These are phyloP conservation scores for Panaeolus cyanescens DNA, from an alignment of 768 basidiomycete species.

Conservation along the genomic window DNA sequence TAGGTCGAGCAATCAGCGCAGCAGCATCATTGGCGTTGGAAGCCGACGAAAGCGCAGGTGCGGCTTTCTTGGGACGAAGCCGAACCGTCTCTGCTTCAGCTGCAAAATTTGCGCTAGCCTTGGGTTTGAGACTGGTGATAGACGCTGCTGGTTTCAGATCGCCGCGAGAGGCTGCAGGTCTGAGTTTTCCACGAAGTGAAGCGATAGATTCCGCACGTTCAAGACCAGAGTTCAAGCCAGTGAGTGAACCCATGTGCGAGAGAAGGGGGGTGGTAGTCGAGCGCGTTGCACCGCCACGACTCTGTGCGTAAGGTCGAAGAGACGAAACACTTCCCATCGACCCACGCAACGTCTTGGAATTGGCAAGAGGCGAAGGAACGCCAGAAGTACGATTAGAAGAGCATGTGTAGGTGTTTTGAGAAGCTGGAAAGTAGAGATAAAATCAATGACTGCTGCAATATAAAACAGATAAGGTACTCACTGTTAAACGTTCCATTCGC, in stretches of 20 bases:
- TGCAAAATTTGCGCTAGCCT: constrained; percentile 1
- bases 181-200: background rate
- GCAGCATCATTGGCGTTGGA: constrained; percentile 13
- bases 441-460: constrained; percentile 4
- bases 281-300: constrained; percentile 15
- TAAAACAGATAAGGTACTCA: background rate
- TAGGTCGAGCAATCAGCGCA: constrained; percentile 50
- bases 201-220: background rate
- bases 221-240: background rate
- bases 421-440: constrained; percentile 17
- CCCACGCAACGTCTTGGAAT: constrained; percentile 24
- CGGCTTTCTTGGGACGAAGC: background rate
- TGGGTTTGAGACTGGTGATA: constrained; percentile 4
- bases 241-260: background rate
- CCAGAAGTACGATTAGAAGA: background rate
- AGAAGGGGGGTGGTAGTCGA: constrained; percentile 5
- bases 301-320: constrained; percentile 29
- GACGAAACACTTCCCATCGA: constrained; percentile 40
- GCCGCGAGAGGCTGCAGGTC: background rate
- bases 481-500: background rate
- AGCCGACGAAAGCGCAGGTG: background rate
- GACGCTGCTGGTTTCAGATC: constrained; percentile 5
- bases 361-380: constrained; percentile 19
- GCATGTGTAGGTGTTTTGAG: background rate
- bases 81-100: background rate